phyloP scores from a whole-genome alignment of 78 protist genomes.

The Creolimax fragrantissima region DNA sequence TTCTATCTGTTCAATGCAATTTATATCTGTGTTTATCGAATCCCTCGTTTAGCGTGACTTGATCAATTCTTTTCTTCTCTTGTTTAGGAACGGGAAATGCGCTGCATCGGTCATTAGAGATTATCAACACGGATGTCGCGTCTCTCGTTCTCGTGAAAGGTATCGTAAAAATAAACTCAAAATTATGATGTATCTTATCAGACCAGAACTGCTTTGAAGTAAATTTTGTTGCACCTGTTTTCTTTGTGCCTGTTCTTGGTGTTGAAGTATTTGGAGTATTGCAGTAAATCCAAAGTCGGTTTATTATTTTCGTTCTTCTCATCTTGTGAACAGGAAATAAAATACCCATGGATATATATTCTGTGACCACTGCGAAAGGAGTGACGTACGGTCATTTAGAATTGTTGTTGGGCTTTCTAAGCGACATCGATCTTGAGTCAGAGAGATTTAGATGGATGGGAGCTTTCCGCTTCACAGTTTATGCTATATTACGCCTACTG shows the following conservation, averaged over 20 bases:
- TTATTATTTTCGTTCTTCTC: background rate
- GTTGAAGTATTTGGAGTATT: background rate
- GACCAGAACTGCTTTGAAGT: no score
- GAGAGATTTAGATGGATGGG: background rate
- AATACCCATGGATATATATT: background rate
- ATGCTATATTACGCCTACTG: background rate
- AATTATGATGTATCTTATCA: no score
- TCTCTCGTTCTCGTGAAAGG: background rate
- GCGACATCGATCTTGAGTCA: background rate
- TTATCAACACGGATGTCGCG: background rate
- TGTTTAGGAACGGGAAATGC: background rate
- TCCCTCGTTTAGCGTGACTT: background rate
- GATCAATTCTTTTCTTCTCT: no score
- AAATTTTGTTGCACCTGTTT: no score
- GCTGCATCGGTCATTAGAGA: background rate
- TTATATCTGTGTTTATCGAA: background rate
- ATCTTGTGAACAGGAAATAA: background rate
- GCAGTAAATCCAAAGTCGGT: no score
- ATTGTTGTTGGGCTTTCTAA: background rate
- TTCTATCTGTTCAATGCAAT: background rate
- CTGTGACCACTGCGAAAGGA: background rate
- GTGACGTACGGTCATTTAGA: background rate
- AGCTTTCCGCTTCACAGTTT: background rate
- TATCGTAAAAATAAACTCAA: no score
- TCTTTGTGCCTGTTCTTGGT: background rate